Evolutionary conservation across 768 basidiomycete species (phyloP).

Genomic region (Kwoniella sp.): DNA sequence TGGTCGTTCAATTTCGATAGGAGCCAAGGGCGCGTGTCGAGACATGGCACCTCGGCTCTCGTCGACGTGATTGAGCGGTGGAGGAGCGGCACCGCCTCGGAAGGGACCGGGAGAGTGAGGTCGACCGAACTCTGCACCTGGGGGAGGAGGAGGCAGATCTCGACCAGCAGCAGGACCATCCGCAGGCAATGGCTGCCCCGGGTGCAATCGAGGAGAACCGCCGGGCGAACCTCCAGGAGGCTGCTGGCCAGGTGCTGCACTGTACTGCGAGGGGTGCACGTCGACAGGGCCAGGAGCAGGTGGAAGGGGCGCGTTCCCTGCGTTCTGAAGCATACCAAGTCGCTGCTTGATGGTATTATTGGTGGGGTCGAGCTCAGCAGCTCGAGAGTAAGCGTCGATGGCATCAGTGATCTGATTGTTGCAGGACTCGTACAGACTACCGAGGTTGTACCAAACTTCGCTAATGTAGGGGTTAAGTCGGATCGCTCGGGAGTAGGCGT

Average conservation of each 20-base stretch:
- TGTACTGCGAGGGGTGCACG: slow-evolving; percentile 90
- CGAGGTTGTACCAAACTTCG: slow-evolving; percentile 95
- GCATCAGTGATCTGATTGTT: slow-evolving; percentile 99
- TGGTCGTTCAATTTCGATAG: slow-evolving; percentile 48
- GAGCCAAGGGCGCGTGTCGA: slow-evolving; percentile 51
- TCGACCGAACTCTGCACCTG: slow-evolving; percentile 34
- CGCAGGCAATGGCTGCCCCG: slow-evolving; percentile 29
- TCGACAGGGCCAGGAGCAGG: slow-evolving; percentile 92
- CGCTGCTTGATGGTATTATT: slow-evolving; percentile 82
- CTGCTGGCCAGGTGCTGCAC: slow-evolving; percentile 33
- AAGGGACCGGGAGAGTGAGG: slow-evolving; percentile 48
- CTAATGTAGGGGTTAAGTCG: slow-evolving; percentile 97
- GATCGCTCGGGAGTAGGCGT: slow-evolving; percentile 97
- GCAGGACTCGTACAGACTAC: slow-evolving; percentile 94
- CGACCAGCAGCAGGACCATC: slow-evolving; percentile 31
- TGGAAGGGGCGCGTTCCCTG: slow-evolving; percentile 72
- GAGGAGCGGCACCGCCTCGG: slow-evolving; percentile 51
- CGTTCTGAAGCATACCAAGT: slow-evolving; percentile 73
- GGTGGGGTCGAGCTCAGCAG: slow-evolving; percentile 85
- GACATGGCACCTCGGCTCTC: slow-evolving; percentile 50
- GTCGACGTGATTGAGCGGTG: slow-evolving; percentile 46
- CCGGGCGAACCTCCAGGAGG: slow-evolving; percentile 21
- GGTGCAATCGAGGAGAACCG: slow-evolving; percentile 37
- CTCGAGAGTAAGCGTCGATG: slow-evolving; percentile 95
- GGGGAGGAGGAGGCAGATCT: slow-evolving; percentile 51